Percentiles rank a stretch among this genome's conserved stretches.
Conservation (phyloP, 192 early-diverging fungal genomes). For the Backusella tuberculispora region DNA sequence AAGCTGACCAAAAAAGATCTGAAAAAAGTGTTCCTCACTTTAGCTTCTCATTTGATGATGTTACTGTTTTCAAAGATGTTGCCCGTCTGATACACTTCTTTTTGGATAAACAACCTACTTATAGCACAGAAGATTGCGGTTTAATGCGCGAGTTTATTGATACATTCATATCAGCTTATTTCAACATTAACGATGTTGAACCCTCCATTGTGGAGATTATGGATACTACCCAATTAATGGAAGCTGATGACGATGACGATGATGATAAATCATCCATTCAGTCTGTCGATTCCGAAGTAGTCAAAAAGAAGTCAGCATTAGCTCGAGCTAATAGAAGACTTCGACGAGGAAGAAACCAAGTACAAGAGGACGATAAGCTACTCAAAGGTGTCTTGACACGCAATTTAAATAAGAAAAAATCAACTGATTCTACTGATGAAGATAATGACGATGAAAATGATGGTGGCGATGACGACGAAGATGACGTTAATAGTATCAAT, state of each 20-base stretch:
- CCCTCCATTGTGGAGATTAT: conserved; percentile 43
- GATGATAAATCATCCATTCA: conserved; percentile 25
- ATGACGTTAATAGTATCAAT: not conserved
- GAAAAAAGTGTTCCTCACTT: conserved; percentile 54
- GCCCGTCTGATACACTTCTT: conserved; percentile 71
- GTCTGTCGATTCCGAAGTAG: conserved; percentile 25
- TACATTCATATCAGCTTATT: conserved; percentile 71
- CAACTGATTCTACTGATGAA: conserved; percentile 40
- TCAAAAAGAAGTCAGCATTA: not conserved
- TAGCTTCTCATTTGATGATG: conserved; percentile 72
- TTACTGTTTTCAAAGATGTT: conserved; percentile 74
- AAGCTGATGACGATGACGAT: conserved; percentile 39
- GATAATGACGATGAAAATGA: conserved; percentile 20
- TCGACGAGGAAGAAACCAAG: conserved; percentile 22
- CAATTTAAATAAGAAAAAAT: conserved; percentile 24
- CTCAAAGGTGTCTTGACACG: conserved; percentile 22
- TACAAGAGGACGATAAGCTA: conserved; percentile 9
- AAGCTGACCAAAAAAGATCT: conserved; percentile 54
- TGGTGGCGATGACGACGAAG: conserved; percentile 18
- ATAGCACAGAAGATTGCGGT: conserved; percentile 66
- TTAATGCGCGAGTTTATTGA: conserved; percentile 74
- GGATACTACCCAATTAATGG: conserved; percentile 48
- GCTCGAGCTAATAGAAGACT: not conserved
- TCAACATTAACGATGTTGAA: conserved; percentile 45
- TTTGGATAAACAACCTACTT: conserved; percentile 61